Evolutionary conservation across 2,329 filamentous ascomycete genomes (phyloP), one percentile per base, ranked within the genome.

Genomic region (Neospermospora avenae): DNA sequence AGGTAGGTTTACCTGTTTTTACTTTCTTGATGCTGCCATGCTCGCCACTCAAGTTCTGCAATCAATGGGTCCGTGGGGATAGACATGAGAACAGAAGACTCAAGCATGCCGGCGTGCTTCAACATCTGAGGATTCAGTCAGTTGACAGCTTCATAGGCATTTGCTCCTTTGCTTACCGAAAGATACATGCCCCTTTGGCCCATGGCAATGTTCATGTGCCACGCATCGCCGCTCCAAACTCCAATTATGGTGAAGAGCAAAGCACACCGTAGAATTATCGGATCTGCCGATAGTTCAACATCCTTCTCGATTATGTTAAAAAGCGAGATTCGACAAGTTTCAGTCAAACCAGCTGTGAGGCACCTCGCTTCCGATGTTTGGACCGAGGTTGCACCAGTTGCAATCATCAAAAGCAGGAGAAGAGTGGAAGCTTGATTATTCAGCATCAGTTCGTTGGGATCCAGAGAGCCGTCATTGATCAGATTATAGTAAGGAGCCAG

Each of bases 141-240:
- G 52, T 55, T 31, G 28, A 22, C 48, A 8, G 11, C 11, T n/a
- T 20, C 18, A 22, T 3, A 35, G n/a, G 20, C 20, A 18, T 34
- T 3, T 14, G 20, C 8, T 24, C 48, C 25, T 14, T 31, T 41
- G 44, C 79, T 76, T 68, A 83, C 80, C 60, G 86, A 81, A 61
- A 88, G 80, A 71, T 90, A 90, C 85, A 89, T 89, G 59, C 85
- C 85, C 51, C 86, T 80, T 72, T 89, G 87, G 31, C 87, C 86
- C 85, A 89, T 88, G 44, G 86, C 83, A 65, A 89, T 88, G 68
- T 90, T 86, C 86, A 89, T 90, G 65, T 89, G 84, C 86, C 87
- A 89, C 74, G 89, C 89, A 72, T 90, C 87, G 48, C 87, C 87
- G 69, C 86, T 88, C 87, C 87, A 90, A 1, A 85, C 85, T 7